Evolutionary conservation across 2,329 filamentous ascomycete species (phyloP), one percentile per base, ranked within the genome.

Genomic region (Ophiognomonia clavigignenti-juglandacearum): DNA sequence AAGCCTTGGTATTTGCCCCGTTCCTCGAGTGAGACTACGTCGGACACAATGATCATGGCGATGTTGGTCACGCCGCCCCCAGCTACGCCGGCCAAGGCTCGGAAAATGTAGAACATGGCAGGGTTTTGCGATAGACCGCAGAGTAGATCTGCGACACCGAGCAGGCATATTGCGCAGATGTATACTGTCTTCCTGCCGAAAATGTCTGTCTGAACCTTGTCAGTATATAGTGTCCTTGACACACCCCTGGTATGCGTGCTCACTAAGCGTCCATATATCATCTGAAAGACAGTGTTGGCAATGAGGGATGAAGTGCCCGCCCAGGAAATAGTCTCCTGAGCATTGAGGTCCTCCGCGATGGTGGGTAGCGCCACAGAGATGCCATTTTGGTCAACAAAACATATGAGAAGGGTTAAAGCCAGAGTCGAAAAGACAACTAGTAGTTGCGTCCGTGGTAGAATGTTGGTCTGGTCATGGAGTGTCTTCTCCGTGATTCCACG

Each of bases 111-210:
- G 20, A 85, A 71, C 69, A 78, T 76, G 18, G 73, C 67, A 2
- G 74, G 69, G 49, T 71, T 79, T 31, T 71, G 67, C 0, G 77
- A 69, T 20, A 84, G 65, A 1, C 77, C 77, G 56, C 80, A 84
- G 1, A 81, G 63, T 40, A 85, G 59, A 57, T 83, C 78, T 2
- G 74, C 76, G 13, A 83, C 45, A 8, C 71, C 68, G 4, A 85
- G 64, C 11, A 82, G 60, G 0, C 66, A 65, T 7, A 82, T 60
- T 2, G 75, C 75, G 2, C 66, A 68, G 3, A 85, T 57, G 44
- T 78, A 77, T 5, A 83, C 68, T 6, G 71, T 67, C 58, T 83
- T 83, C n/a, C 80, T 71, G 16, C 78, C 78, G 42, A 82, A 72
- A 1, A 82, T 75, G 59, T 83, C 78, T 1, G 78, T 81, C 3